A percentile compares a stretch with the other conserved stretches of the same genome.
Conservation (phyloP, 352 stramenopile species). For the Globisporangium nodosum region DNA sequence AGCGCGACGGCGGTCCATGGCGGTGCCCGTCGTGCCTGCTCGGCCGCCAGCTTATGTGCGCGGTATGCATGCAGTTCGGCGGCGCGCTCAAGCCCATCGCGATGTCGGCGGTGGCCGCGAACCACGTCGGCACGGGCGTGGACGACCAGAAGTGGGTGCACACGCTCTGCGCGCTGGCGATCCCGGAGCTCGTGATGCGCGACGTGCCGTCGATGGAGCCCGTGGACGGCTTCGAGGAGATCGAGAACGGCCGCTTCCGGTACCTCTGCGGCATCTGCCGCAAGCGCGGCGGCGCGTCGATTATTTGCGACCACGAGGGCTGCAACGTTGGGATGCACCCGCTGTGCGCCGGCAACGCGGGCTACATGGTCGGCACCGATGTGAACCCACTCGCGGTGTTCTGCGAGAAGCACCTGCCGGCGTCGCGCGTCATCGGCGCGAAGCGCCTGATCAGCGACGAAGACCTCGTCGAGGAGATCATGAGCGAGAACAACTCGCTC, state of each 20-base stretch:
- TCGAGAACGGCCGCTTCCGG: slow-evolving; percentile 78
- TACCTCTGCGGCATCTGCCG: slow-evolving; percentile 78
- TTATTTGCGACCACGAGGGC: slow-evolving; percentile 74
- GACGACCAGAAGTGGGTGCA: slow-evolving; percentile 82
- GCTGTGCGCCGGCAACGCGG: slow-evolving; percentile 66
- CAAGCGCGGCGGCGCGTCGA: slow-evolving; percentile 68
- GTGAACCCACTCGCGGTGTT: slow-evolving; percentile 65
- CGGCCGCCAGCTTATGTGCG: slow-evolving; percentile 58
- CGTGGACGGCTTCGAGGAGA: slow-evolving; percentile 77
- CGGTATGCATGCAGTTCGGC: slow-evolving; percentile 73
- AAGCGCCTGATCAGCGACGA: slow-evolving; percentile 85
- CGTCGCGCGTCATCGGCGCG: slow-evolving; percentile 52
- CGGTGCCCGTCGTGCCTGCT: slow-evolving; percentile 73
- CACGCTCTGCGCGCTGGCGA: slow-evolving; percentile 74
- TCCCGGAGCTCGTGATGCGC: slow-evolving; percentile 80
- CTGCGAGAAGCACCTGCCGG: slow-evolving; percentile 79
- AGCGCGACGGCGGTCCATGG: slow-evolving; percentile 52
- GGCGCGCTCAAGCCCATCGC: slow-evolving; percentile 67
- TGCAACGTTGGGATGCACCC: slow-evolving; percentile 82
- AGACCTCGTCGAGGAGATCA: slow-evolving; percentile 79
- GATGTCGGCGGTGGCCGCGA: neutral
- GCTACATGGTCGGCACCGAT: slow-evolving; percentile 76
- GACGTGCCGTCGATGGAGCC: slow-evolving; percentile 81
- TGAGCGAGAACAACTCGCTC: slow-evolving; percentile 59
- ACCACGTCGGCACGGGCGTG: neutral